Evolutionary conservation across 2,329 filamentous ascomycete species (phyloP), one percentile per base, ranked within the genome.

Genomic region (Hypoxylon sp.): DNA sequence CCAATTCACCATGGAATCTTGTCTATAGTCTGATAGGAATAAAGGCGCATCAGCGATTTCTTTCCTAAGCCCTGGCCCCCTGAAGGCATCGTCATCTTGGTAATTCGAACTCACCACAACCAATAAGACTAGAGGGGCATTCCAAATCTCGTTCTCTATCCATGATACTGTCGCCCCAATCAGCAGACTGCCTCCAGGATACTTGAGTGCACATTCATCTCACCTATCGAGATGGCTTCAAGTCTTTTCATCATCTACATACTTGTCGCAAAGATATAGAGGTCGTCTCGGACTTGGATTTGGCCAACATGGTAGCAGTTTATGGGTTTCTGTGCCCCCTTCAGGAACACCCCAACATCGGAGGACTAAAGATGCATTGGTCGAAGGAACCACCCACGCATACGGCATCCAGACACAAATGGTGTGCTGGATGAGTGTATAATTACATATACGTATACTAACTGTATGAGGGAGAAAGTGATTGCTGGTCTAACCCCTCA

Each of bases 401-500:
- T 11, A 3, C 3, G 47, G 48, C 11, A 14, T 26, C 2, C 4
- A 44, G 8, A 4, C 17, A 33, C 26, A 3, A 19, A 44, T 46
- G 53, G 19, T 13, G 14, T 35, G 29, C 29, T 31, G 6, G n/a
- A 29, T 29, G 22, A 10, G 35, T 42, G 14, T 29, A 29, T 31
- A 13, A 22, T 19, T 44, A 5, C n/a, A 29, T 10, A 10, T 17
- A 24, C 9, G 1, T 31, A 31, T 19, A 4, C 8, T 46, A 31
- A 17, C 9, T 26, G 10, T 26, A 31, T 26, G 13, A 33, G 37
- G 48, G 37, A n/a, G 5, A 19, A n/a, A 17, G 44, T 47, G 35
- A 58, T 53, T 64, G 17, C 47, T 51, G 13, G 37, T 17, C 19
- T 47, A 57, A 64, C 37, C 37, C 10, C 39, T 65, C 62, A 48